Evolutionary conservation across 1,284 basidiomycete species (phyloP).

Genomic region (Boletus sp.): DNA sequence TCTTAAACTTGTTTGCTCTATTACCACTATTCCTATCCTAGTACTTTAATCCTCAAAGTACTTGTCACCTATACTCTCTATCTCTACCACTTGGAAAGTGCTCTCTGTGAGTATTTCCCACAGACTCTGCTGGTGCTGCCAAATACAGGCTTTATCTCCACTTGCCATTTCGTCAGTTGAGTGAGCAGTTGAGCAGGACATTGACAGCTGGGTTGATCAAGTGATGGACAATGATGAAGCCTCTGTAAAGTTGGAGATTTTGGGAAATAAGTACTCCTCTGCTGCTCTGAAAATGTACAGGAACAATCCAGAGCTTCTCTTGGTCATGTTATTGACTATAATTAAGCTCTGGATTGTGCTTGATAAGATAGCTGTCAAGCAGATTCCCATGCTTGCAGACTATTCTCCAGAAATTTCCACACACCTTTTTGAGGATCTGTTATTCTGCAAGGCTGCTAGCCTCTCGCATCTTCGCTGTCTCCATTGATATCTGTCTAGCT

Average conservation of each 20-base stretch:
- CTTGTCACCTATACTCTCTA: too few species aligned
- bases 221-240: constrained; percentile 21
- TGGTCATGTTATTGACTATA: neutral
- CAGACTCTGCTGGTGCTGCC: too few species aligned
- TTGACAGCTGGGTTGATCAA: constrained; percentile 39
- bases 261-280: constrained; percentile 36
- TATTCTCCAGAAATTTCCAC: constrained; percentile 29
- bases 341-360: neutral
- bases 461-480: constrained; percentile 37
- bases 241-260: constrained; percentile 27
- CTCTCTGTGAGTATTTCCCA: too few species aligned
- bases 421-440: constrained; percentile 42
- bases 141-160: too few species aligned
- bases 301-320: constrained; percentile 43
- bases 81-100: too few species aligned
- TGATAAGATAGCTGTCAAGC: neutral
- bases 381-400: neutral
- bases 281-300: constrained; percentile 36
- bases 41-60: too few species aligned
- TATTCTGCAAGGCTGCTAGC: constrained; percentile 40
- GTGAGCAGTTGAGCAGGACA: constrained; percentile 14
- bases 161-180: too few species aligned
- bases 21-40: too few species aligned
- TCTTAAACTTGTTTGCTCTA: too few species aligned
- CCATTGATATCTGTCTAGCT: constrained; percentile 38